phyloP scores from a whole-genome alignment of 768 basidiomycete species.

The Tephrocybe sp. region DNA sequence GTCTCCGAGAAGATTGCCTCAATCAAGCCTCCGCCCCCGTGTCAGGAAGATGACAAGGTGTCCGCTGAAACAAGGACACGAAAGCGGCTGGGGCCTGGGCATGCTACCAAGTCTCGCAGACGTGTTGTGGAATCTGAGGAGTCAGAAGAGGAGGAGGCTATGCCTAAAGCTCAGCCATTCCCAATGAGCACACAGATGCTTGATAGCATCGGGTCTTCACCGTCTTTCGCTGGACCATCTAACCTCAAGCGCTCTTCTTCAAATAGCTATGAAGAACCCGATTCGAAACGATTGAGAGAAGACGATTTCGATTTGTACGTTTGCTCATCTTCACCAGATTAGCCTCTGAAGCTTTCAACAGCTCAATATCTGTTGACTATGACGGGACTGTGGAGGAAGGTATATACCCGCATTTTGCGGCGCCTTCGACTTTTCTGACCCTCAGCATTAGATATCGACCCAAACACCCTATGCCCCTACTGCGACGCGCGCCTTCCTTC shows the following conservation, averaged over 20 bases:
- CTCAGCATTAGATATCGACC: conserved; percentile 48
- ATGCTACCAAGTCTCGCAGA: too few species aligned
- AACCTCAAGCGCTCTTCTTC: conserved; percentile 24
- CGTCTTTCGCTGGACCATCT: conserved; percentile 11
- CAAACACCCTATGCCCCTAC: conserved; percentile 72
- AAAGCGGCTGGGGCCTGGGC: not conserved
- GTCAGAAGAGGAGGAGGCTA: not conserved
- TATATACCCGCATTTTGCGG: conserved; percentile 23
- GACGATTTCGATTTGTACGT: conserved; percentile 13
- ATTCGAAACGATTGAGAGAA: conserved; percentile 31
- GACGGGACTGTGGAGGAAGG: conserved; percentile 32
- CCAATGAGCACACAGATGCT: conserved; percentile 49
- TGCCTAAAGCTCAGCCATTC: conserved; percentile 31
- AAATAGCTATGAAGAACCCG: conserved; percentile 26
- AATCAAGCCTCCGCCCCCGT: conserved; percentile 1
- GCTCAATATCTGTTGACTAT: not conserved
- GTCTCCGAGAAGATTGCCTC: conserved; percentile 6
- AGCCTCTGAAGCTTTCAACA: not conserved
- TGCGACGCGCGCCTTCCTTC: conserved; percentile 71
- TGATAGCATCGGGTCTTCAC: conserved; percentile 27
- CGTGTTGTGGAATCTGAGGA: too few species aligned
- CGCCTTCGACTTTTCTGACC: not conserved
- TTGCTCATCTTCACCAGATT: too few species aligned
- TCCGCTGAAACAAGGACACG: not conserved
- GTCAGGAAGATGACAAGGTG: not conserved